A percentile compares a stretch with the other conserved stretches of the same genome.
Evolutionary conservation across 495 filamentous ascomycete species (phyloP).

Genomic region (Annulohypoxylon nitens): DNA sequence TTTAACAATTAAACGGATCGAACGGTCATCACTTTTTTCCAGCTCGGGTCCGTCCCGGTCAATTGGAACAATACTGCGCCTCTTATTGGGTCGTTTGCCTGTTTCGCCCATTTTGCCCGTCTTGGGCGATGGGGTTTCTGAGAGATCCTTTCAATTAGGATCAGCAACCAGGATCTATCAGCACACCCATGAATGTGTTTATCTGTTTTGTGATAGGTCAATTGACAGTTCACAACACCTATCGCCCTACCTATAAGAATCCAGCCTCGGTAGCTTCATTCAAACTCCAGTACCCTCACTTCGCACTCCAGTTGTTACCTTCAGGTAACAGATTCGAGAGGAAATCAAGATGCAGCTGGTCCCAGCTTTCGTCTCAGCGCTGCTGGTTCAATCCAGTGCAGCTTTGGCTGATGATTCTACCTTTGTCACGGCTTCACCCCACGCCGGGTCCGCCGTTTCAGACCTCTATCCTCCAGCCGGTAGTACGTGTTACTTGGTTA

Average conservation of each 20-base stretch:
- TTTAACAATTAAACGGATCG: not conserved
- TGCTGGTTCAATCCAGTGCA: conserved; percentile 30
- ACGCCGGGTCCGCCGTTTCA: conserved; percentile 43
- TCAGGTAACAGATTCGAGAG: conserved; percentile 16
- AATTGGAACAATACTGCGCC: conserved; percentile 29
- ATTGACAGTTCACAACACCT: conserved; percentile 29
- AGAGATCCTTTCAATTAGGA: conserved; percentile 35
- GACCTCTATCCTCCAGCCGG: conserved; percentile 44
- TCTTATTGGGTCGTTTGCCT: conserved; percentile 36
- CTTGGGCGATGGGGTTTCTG: not conserved
- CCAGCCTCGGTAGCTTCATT: conserved; percentile 29
- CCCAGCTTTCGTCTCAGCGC: conserved; percentile 31
- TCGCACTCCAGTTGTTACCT: conserved; percentile 25
- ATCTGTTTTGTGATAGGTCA: conserved; percentile 36
- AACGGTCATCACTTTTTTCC: conserved; percentile 18
- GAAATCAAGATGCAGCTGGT: conserved; percentile 42
- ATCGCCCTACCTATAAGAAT: conserved; percentile 40
- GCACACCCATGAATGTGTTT: conserved; percentile 43
- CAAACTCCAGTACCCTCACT: conserved; percentile 31
- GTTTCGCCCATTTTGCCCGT: not conserved
- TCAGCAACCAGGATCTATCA: conserved; percentile 26
- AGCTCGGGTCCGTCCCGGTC: conserved; percentile 20
- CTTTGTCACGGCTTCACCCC: conserved; percentile 35
- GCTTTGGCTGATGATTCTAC: conserved; percentile 35
- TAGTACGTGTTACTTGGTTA: conserved; percentile 36